Percentiles rank a stretch among this genome's conserved stretches.
Evolutionary conservation across 2,329 filamentous ascomycete genomes (phyloP).

Genomic region (Dactylellina cionopaga): DNA sequence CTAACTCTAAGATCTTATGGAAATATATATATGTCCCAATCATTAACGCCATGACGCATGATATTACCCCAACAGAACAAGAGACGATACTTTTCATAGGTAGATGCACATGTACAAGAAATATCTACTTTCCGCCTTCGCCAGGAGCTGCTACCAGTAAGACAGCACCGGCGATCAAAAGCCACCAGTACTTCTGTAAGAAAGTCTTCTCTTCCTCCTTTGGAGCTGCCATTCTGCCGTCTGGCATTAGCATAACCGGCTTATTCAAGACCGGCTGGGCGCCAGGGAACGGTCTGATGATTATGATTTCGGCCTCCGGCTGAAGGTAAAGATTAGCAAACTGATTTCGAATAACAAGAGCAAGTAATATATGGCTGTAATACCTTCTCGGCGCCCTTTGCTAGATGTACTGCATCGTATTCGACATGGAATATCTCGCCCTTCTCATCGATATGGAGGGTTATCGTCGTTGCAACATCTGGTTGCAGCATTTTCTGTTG

Average conservation of each 20-base stretch:
- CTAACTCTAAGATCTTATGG: not conserved
- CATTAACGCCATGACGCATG: constrained; percentile 7
- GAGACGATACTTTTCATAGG: too few species aligned
- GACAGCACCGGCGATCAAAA: constrained; percentile 67
- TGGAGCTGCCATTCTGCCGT: constrained; percentile 68
- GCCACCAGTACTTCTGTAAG: constrained; percentile 77
- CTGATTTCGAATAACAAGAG: not conserved
- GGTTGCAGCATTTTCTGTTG: constrained; percentile 31
- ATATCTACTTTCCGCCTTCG: constrained; percentile 28
- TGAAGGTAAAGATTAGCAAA: constrained; percentile 7
- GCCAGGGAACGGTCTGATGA: constrained; percentile 65
- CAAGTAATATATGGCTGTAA: not conserved
- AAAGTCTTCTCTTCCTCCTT: constrained; percentile 71
- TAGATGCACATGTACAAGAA: not conserved
- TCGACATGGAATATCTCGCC: constrained; percentile 46
- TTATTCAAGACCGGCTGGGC: constrained; percentile 71
- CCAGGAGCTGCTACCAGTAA: constrained; percentile 60
- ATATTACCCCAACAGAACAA: not conserved
- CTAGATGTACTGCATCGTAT: constrained; percentile 35
- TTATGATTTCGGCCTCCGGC: constrained; percentile 65
- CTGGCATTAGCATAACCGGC: constrained; percentile 70
- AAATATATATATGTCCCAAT: constrained; percentile 1
- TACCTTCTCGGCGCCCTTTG: constrained; percentile 39
- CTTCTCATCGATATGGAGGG: constrained; percentile 42
- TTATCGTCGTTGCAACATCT: constrained; percentile 22